Conservation (phyloP, 1,139 yeast species). For the Lizanozyma gosingica region DNA sequence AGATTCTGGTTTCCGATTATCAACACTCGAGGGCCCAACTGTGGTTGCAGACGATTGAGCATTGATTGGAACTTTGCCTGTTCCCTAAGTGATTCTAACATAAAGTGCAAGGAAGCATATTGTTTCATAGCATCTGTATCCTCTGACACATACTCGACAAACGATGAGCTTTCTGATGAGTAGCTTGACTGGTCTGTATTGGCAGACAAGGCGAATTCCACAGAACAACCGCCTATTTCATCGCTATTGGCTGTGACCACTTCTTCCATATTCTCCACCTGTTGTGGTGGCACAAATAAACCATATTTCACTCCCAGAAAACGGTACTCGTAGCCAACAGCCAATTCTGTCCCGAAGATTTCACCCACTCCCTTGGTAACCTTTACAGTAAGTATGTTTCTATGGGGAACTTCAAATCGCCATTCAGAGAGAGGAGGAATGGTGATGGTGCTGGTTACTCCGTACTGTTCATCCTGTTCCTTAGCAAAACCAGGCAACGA, state of each 20-base stretch:
- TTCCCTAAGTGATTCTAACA: conserved; percentile 56
- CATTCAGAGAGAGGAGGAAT: conserved; percentile 59
- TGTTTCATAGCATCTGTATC: conserved; percentile 55
- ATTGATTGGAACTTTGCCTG: conserved; percentile 14
- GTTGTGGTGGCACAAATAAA: conserved; percentile 56
- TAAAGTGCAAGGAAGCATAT: conserved; percentile 66
- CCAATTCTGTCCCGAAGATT: conserved; percentile 86
- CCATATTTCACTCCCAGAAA: conserved; percentile 49
- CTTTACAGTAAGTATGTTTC: conserved; percentile 46
- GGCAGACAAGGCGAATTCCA: not conserved
- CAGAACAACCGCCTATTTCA: conserved; percentile 24
- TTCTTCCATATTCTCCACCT: conserved; percentile 38
- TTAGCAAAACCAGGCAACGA: conserved; percentile 12
- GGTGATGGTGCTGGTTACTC: not conserved
- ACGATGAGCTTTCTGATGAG: not conserved
- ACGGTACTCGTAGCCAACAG: conserved; percentile 57
- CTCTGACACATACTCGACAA: conserved; percentile 57
- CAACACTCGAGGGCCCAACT: conserved; percentile 57
- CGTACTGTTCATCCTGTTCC: not conserved
- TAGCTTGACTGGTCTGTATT: not conserved
- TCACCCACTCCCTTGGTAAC: conserved; percentile 71
- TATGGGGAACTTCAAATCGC: conserved; percentile 70
- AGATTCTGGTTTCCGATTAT: conserved; percentile 63
- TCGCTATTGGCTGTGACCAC: conserved; percentile 39
- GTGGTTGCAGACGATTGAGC: conserved; percentile 9